Conservation (phyloP, 768 basidiomycete species). For the Leccinum sublutescens region DNA sequence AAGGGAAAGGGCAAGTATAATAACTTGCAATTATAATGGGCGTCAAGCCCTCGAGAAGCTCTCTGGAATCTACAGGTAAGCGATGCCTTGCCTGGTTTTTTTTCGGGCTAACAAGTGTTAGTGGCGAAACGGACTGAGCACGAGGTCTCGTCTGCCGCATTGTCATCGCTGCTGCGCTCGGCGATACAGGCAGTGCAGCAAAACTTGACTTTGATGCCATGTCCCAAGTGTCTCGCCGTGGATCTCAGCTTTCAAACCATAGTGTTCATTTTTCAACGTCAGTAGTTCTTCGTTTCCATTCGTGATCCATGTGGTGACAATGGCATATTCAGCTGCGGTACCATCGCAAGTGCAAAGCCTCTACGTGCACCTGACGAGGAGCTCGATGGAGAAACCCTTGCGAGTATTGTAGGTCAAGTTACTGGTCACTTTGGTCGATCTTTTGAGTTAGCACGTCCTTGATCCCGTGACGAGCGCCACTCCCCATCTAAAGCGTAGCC, state of each 20-base stretch:
- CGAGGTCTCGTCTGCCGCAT: background rate
- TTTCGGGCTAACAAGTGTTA: conserved; percentile 1
- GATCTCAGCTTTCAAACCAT: conserved; percentile 3
- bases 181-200: background rate
- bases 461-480: no score
- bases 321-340: background rate
- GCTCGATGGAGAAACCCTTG: conserved; percentile 11
- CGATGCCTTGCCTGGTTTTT: background rate
- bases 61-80: conserved; percentile 13
- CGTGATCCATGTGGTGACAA: background rate
- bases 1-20: conserved; percentile 1
- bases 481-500: no score
- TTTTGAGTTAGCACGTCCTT: no score
- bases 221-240: background rate
- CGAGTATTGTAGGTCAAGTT: conserved; percentile 14
- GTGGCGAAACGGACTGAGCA: background rate
- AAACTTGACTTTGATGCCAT: background rate
- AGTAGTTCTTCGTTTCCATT: background rate
- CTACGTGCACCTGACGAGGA: conserved; percentile 5
- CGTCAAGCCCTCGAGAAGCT: background rate
- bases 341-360: background rate
- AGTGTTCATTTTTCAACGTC: conserved; percentile 4
- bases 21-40: background rate
- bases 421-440: no score
- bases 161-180: conserved; percentile 6